Evolutionary conservation across 2,329 filamentous ascomycete species (phyloP), one percentile per base, ranked within the genome.

Genomic region (Clonostachys rosea): DNA sequence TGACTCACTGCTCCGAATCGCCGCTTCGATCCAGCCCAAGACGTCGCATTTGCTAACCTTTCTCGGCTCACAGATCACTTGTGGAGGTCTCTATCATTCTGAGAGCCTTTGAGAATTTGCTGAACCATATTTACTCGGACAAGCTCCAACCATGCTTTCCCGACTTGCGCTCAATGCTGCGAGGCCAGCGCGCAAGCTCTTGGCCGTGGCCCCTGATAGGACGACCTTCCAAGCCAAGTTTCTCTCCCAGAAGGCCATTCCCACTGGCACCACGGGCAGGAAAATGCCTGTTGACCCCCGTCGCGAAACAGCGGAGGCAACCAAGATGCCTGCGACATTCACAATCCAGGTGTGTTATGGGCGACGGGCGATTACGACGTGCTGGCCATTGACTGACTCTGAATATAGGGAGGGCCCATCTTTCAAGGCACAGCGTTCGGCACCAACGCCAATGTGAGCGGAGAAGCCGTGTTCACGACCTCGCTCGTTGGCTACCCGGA

Each of bases 401-500:
- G 84, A 90, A 96, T 74, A 30, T 52, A 91, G 84, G 90, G 96
- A 73, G 94, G 94, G 52, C 94, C 94, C 41, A 86, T 97, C 63
- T 97, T 96, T 76, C 89, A 90, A 60, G 94, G 94, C 65, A 96
- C 89, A 66, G 95, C 92, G 49, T 99, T 97, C 60, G 94, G 94
- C 60, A 94, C 94, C 63, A 94, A 95, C 69, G 83, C 87, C 67
- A 99, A 96, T 78, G 89, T 97, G 65, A 96, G 91, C 53, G 94
- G 94, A 58, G 94, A 99, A 76, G 94, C 94, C 42, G 94, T 97
- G 66, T 99, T 99, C 78, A 97, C 94, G 52, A 99, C 94, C 51
- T 96, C 92, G 20, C 84, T 97, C 47, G 94, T 99, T 50, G 94
- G 92, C 61, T 99, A 99, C 69, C 94, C 94, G 57, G 94, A 99